Evolutionary conservation across 2,329 filamentous ascomycete species (phyloP), one percentile per base, ranked within the genome.

Genomic region (Ophiosphaerella korrae): DNA sequence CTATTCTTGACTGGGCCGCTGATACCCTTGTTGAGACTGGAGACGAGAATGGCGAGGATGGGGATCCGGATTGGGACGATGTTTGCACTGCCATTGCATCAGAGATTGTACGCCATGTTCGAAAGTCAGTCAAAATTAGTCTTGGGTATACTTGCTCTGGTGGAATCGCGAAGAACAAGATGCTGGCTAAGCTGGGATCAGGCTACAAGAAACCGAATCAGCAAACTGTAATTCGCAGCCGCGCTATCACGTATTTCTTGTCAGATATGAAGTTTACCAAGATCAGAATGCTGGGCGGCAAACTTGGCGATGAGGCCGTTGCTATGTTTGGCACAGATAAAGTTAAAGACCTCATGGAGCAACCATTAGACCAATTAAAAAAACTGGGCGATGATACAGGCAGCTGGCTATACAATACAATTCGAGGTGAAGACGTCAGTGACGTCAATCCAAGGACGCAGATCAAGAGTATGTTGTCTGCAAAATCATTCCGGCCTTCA

Each of bases 401-500:
- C 1, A 79, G 82, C 3, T 97, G 92, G 92, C 79, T 97, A 9
- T 88, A 96, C 74, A 85, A 88, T 47, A 88, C 88, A 9, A 88
- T 97, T 45, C 85, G 94, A 9, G 94, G 94, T 1, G 85, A 92
- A 53, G 94, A 99, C 71, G 78, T 80, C 42, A 94, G 88, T 63
- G 92, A 97, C 73, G 91, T 99, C 59, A 97, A 91, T 66, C 84
- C 91, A 24, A 82, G 93, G 44, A 96, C 92, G 1, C 90, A 94
- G 66, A 96, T 97, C 77, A 97, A 97, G 72, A 94, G 89, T 13
- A 97, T 99, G 92, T 80, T 97, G 12, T 97, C 92, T 1, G 92
- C 94, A 16, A 99, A 99, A 71, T 95, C 92, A 0, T 99, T 99
- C 67, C 83, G 90, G 23, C 94, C 94, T 0, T 85, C 82, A 48